Evolutionary conservation across 2,329 filamentous ascomycete genomes (phyloP), one percentile per base, ranked within the genome.

Genomic region (Ceratocystis eucalypticola): DNA sequence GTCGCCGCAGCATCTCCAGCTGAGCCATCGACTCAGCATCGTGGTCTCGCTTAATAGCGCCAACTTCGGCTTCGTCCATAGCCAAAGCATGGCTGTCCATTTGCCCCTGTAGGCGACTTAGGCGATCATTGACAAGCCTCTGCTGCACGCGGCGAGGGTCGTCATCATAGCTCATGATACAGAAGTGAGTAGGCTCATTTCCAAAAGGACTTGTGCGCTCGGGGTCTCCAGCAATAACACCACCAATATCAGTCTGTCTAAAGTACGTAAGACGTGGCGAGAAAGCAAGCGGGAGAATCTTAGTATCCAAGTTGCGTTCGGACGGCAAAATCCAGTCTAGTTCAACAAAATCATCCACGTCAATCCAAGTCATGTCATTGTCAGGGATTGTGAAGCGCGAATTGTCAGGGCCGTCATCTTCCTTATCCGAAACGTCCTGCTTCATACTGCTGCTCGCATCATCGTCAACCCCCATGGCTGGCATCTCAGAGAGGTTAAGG

Each of bases 331-430:
- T 92, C 93, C 93, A 97, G 74, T 96, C 95, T 25, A 99, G 79
- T 74, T 99, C 94, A 37, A 99, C 92, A 75, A 99, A 99, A 74
- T 99, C 94, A 73, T 99, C 94, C 91, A 99, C 97, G 72, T 99
- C 94, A 69, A 99, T 92, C 94, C 94, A 99, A 66, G 88, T 91
- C 70, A 91, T 86, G 72, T 99, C 94, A 65, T 95, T 89, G 74
- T 99, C 94, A 0, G 94, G 93, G 62, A 99, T 99, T 0, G 87
- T 93, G 73, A 99, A 99, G 65, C 88, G 87, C 0, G 92, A 96
- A 62, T 96, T 80, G 73, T 93, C 88, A 2, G 83, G 83, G 6
- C 82, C 82, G 2, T 78, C 77, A 30, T 84, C 82, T 64, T 81
- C 76, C 65, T 84, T 80, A 2, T 57, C 61, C 30, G 66, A 64